A percentile compares a stretch with the other conserved stretches of the same genome.
Conservation (phyloP, 805 yeast species). For the Ogataea glucozyma region DNA sequence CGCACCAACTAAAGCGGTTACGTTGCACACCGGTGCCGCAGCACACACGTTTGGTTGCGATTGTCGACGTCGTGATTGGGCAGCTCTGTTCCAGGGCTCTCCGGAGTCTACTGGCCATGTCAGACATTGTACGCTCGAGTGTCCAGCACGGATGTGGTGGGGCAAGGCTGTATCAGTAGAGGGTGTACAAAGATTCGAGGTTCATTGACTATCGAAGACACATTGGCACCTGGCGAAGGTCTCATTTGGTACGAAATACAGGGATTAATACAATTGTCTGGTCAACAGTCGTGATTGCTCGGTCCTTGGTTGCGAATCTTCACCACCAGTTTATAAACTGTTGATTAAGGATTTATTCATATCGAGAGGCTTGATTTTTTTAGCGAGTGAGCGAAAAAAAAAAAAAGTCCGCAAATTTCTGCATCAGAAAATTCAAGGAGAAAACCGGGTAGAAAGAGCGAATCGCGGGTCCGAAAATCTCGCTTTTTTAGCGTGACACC, state of each 20-base stretch:
- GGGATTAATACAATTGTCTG: no score
- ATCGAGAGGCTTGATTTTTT: no score
- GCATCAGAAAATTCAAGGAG: constrained; percentile 2
- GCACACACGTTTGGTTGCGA: constrained; percentile 2
- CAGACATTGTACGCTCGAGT: constrained; percentile 1
- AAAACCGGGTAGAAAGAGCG: constrained; percentile 10
- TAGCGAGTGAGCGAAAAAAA: constrained; percentile 5
- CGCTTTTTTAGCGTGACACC: constrained; percentile 1
- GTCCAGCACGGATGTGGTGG: not conserved
- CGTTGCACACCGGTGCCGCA: constrained; percentile 1
- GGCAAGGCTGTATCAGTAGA: constrained; percentile 1
- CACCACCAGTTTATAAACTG: no score
- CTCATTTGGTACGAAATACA: no score
- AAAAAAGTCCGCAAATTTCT: not conserved
- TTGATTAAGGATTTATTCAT: no score
- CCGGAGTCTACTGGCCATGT: not conserved
- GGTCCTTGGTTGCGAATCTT: no score
- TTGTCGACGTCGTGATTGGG: constrained; percentile 1
- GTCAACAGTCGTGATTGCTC: no score
- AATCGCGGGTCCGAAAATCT: constrained; percentile 2
- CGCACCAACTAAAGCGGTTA: not conserved
- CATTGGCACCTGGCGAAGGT: no score
- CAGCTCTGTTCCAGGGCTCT: not conserved
- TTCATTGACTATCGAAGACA: no score
- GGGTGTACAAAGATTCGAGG: no score